Percentiles rank a stretch among this genome's conserved stretches.
Conservation (phyloP, 768 basidiomycete genomes). For the Coprinopsis marcescibilis region DNA sequence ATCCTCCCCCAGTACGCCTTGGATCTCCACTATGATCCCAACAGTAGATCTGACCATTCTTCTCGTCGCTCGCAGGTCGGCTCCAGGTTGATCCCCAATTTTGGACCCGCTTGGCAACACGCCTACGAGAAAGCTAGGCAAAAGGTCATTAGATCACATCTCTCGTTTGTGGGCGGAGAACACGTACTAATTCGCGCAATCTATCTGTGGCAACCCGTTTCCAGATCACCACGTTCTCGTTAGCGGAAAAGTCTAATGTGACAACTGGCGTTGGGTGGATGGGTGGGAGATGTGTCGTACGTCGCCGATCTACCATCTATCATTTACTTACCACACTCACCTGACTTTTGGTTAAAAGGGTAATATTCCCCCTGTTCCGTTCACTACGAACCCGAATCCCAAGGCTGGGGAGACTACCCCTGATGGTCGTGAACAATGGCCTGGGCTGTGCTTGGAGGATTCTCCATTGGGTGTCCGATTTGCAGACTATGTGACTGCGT, state of each 20-base stretch:
- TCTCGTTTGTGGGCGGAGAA: too few relatives aligned
- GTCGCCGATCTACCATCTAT: constrained; percentile 14
- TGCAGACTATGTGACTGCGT: constrained; percentile 67
- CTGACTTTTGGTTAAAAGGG: constrained; percentile 26
- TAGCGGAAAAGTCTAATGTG: constrained; percentile 61
- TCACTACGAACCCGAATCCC: constrained; percentile 7
- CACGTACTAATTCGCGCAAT: constrained; percentile 5
- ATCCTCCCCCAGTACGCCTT: constrained; percentile 49
- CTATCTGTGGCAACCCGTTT: constrained; percentile 11
- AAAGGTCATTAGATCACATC: constrained; percentile 34
- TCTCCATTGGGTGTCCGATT: constrained; percentile 75
- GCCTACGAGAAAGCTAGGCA: constrained; percentile 55
- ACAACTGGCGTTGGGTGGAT: constrained; percentile 66
- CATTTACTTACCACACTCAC: background rate
- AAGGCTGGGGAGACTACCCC: background rate
- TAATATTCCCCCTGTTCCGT: constrained; percentile 50
- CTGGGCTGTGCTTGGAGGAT: constrained; percentile 72
- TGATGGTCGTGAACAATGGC: constrained; percentile 40
- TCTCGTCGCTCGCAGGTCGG: constrained; percentile 20
- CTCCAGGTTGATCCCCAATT: constrained; percentile 37
- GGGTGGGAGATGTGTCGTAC: constrained; percentile 61
- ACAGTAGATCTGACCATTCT: constrained; percentile 8
- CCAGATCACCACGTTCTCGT: constrained; percentile 43
- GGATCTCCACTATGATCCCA: background rate
- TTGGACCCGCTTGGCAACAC: constrained; percentile 49